Evolutionary conservation across 805 yeast genomes (phyloP), one percentile per base, ranked within the genome.

Genomic region (Metschnikowia bowlesiae): DNA sequence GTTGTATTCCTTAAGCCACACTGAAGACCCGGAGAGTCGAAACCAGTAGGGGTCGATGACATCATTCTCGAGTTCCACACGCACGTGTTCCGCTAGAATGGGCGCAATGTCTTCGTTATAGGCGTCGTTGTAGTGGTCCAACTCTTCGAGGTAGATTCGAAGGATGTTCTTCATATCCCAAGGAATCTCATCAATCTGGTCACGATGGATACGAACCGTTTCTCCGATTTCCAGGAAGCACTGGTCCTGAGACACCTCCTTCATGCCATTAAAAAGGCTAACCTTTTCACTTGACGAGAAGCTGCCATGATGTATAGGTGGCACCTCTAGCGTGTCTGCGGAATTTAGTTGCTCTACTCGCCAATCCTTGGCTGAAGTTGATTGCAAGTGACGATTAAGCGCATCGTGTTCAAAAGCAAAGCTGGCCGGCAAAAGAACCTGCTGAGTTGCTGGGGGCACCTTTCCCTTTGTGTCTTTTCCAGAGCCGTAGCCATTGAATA

Each of bases 1-100:
- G 8, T 56, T 53, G 32, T 56, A 53, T 10, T 62, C 55, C 22
- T 59, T 54, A n/a, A 62, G 54, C 58, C 58, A 62, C 11, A 59
- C 64, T 3, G 61, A 53, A 1, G 64, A 57, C 26, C 64, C 61
- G n/a, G 59, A 52, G 53, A 61, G 49, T 34, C 58, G 40, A 49
- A 59, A 60, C 65, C 65, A 63, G 50, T 48, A 48, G 8, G 44
- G 46, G 8, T 44, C 39, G 5, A 47, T 49, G 11, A 52, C 42
- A 9, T 45, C 44, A 11, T 18, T 29, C 18, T 54, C 10, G 9
- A 52, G 42, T 38, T 50, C 51, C 36, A 52, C 49, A 30, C 56
- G 53, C 32, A 50, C 41, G 16, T 56, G 47, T 14, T 50, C 46
- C 30, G 38, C 50, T n/a, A 55, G 44, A n/a, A 51, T 40, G 11